phyloP scores from a whole-genome alignment of 108 stramenopile species.

The Parietichytrium sp. region DNA sequence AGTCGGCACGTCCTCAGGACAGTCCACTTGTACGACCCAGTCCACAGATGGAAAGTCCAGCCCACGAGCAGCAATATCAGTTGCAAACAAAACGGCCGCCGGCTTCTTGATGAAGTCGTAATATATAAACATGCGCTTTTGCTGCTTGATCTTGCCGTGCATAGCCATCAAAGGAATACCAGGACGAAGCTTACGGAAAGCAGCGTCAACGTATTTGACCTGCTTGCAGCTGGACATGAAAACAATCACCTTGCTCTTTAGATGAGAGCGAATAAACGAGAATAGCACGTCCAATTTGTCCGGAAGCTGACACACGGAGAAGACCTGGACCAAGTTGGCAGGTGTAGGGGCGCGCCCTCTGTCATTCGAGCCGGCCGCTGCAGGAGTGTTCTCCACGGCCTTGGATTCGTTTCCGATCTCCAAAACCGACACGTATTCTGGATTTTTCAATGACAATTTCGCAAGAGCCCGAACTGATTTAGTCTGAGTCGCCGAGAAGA shows the following conservation, averaged over 20 bases:
- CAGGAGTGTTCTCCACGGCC: background rate
- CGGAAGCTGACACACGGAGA: conserved; percentile 77
- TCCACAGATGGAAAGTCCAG: conserved; percentile 94
- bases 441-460: conserved; percentile 29
- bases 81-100: conserved; percentile 89
- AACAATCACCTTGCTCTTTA: conserved; percentile 88
- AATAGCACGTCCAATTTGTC: conserved; percentile 92
- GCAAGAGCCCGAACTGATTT: conserved; percentile 41
- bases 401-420: background rate
- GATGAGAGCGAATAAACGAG: conserved; percentile 91
- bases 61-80: conserved; percentile 92
- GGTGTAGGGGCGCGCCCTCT: conserved; percentile 71
- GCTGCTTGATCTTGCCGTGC: conserved; percentile 96
- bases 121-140: conserved; percentile 86
- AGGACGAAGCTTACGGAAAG: conserved; percentile 87
- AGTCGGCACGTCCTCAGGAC: conserved; percentile 84
- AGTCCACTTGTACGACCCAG: conserved; percentile 97
- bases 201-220: conserved; percentile 85
- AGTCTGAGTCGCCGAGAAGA: conserved; percentile 98
- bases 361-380: conserved; percentile 23
- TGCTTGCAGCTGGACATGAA: conserved; percentile 94
- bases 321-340: conserved; percentile 76
- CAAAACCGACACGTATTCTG: conserved; percentile 47
- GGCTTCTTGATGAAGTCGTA: conserved; percentile 79
- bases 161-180: conserved; percentile 91